Percentiles rank a stretch among this genome's conserved stretches.
phyloP scores from a whole-genome alignment of 768 basidiomycete genomes.

The Leccinellum albellum region DNA sequence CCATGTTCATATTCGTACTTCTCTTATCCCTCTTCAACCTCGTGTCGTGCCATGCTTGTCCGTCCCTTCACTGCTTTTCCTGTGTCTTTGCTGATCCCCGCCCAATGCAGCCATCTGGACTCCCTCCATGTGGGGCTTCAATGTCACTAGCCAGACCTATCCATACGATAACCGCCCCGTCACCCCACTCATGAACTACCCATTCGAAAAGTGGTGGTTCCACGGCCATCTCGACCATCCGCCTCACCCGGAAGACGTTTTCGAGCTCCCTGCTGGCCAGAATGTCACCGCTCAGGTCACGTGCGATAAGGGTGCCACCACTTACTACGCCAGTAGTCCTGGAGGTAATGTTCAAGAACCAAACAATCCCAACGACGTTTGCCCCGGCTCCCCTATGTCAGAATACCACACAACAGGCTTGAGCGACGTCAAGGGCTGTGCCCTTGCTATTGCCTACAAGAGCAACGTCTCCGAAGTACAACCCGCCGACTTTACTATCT shows the following conservation, averaged over 20 bases:
- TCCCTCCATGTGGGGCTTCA: slow-evolving; percentile 65
- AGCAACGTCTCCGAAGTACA: slow-evolving; percentile 50
- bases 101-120: slow-evolving; percentile 43
- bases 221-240: slow-evolving; percentile 57
- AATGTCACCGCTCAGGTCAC: slow-evolving; percentile 51
- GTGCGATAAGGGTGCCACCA: slow-evolving; percentile 59
- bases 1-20: not conserved
- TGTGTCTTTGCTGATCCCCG: not conserved
- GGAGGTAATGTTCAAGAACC: slow-evolving; percentile 51
- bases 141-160: slow-evolving; percentile 53
- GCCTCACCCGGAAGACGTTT: slow-evolving; percentile 52
- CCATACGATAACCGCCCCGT: slow-evolving; percentile 65
- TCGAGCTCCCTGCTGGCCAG: slow-evolving; percentile 58
- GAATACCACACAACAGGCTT: slow-evolving; percentile 56
- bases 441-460: slow-evolving; percentile 76
- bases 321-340: slow-evolving; percentile 48
- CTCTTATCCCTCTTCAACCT: slow-evolving; percentile 5
- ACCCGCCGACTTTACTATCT: slow-evolving; percentile 68
- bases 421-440: slow-evolving; percentile 58
- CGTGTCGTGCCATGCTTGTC: slow-evolving; percentile 18
- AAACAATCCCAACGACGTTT: slow-evolving; percentile 47
- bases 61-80: not conserved
- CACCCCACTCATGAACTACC: slow-evolving; percentile 34
- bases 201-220: slow-evolving; percentile 55
- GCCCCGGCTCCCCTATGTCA: slow-evolving; percentile 41